These are phyloP conservation scores for Colletotrichum sp. DNA, from an alignment of 2,329 filamentous ascomycete genomes.

Conservation along the genomic window DNA sequence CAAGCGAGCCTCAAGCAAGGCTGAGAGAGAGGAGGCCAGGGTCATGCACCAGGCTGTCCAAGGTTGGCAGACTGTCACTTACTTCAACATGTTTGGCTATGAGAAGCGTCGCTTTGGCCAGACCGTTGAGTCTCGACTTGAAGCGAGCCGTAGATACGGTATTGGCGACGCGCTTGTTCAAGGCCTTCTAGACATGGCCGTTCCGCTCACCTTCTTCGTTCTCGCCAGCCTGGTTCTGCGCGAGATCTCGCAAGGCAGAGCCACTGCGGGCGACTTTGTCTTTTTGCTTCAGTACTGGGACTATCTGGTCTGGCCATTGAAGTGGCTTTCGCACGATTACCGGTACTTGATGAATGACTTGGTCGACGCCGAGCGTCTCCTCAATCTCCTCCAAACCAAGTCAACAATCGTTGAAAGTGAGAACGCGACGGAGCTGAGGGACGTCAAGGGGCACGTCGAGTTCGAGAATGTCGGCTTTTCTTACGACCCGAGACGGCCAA, in stretches of 20 bases:
- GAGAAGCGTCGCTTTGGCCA: slow-evolving; percentile 31
- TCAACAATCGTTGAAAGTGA: slow-evolving; percentile 56
- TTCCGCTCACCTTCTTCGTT: slow-evolving; percentile 42
- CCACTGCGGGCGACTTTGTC: slow-evolving; percentile 65
- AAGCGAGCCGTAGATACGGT: slow-evolving; percentile 24
- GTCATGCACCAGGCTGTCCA: slow-evolving; percentile 63
- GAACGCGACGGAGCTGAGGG: slow-evolving; percentile 46
- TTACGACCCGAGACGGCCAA: slow-evolving; percentile 58
- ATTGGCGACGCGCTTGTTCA: slow-evolving; percentile 26
- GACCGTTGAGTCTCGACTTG: slow-evolving; percentile 29
- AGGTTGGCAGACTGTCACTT: slow-evolving; percentile 64
- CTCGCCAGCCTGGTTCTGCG: slow-evolving; percentile 49
- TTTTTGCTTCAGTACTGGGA: slow-evolving; percentile 71
- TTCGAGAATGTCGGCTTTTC: slow-evolving; percentile 61
- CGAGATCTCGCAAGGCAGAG: slow-evolving; percentile 52
- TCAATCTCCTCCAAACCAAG: slow-evolving; percentile 61
- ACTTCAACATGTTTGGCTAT: slow-evolving; percentile 40
- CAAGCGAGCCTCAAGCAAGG: slow-evolving; percentile 40
- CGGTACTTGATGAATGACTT: slow-evolving; percentile 43
- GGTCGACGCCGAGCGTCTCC: slow-evolving; percentile 68
- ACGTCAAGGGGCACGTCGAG: slow-evolving; percentile 52
- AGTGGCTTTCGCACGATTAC: slow-evolving; percentile 29
- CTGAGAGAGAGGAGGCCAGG: slow-evolving; percentile 52
- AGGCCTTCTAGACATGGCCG: slow-evolving; percentile 43
- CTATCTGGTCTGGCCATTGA: slow-evolving; percentile 42